phyloP scores from a whole-genome alignment of 306 rosid genomes.

The Acacia crassicarpa region DNA sequence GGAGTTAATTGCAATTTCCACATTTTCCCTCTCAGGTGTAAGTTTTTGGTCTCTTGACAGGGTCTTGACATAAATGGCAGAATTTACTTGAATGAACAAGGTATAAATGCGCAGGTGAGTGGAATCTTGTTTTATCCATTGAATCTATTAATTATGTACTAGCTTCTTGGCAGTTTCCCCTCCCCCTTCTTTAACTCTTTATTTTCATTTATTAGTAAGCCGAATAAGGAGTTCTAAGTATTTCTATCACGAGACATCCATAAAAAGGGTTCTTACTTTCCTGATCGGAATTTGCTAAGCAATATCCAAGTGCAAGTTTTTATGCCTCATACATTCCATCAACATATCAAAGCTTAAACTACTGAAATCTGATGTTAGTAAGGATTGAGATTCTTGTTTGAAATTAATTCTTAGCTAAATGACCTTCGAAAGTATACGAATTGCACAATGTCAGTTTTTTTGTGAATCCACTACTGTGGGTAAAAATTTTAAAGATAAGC shows the following conservation, averaged over 20 bases:
- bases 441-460: not conserved
- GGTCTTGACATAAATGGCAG: conserved; percentile 75
- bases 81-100: conserved; percentile 79
- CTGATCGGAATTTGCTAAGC: not conserved
- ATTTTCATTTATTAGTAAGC: not conserved
- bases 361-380: not conserved
- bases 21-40: conserved; percentile 27
- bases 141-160: not conserved
- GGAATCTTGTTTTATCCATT: not conserved
- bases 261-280: conserved; percentile 2
- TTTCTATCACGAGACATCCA: not conserved
- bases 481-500: too few relatives aligned
- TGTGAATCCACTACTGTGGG: not conserved
- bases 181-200: not conserved
- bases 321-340: not conserved
- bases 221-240: not conserved
- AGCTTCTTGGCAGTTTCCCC: not conserved
- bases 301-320: not conserved
- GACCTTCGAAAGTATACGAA: not conserved
- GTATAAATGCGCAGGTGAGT: conserved; percentile 92
- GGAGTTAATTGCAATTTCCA: conserved; percentile 11
- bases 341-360: not conserved
- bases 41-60: conserved; percentile 39
- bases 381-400: not conserved
- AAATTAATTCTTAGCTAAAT: not conserved